Evolutionary conservation across 1,284 basidiomycete species (phyloP), one percentile per base, ranked within the genome.

Genomic region (Ganoderma meredithae): DNA sequence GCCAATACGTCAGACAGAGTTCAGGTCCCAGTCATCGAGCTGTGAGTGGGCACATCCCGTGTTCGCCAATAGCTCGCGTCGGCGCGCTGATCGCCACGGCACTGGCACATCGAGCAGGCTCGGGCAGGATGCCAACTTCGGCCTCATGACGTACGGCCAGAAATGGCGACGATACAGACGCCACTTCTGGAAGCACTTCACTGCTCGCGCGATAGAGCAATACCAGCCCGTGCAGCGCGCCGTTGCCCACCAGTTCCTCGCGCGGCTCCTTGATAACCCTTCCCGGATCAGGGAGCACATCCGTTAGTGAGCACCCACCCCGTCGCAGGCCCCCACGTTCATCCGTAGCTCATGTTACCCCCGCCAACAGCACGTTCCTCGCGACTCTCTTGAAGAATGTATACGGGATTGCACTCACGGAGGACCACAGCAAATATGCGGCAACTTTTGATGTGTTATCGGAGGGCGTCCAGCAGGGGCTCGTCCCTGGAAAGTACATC

Each of bases 141-240:
- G 70, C 0, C 22, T 68, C 25, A 72, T 71, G 52, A 58, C 60
- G 5, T 74, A 76, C 52, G 69, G 72, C 0, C 60, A 69, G 10
- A 58, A 52, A 36, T 74, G 76, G 76, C 65, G 72, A 13, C 49
- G 49, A 2, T 68, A 69, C 22, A 67, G 76, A 1, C 72, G 70
- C 19, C 40, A 69, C 12, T 67, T 75, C 19, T 68, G 71, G 61
- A 72, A 60, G 33, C 52, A 61, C 22, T 67, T 67, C 61, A 36
- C 12, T 10, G 27, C 58, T 1, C 25, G 25, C 1, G 41, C 25
- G 2, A 27, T 27, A 36, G 47, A 17, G 9, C 17, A 36, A 9
- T 41, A 67, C 40, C 17, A 40, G 25, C n/a, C 36, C 8, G 33
- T 27, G 12, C 66, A 67, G 49, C 27, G 31, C 10, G 40, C n/a